These are phyloP conservation scores for Zasmidium citrigriseum DNA, from an alignment of 2,329 filamentous ascomycete species.

Conservation along the genomic window DNA sequence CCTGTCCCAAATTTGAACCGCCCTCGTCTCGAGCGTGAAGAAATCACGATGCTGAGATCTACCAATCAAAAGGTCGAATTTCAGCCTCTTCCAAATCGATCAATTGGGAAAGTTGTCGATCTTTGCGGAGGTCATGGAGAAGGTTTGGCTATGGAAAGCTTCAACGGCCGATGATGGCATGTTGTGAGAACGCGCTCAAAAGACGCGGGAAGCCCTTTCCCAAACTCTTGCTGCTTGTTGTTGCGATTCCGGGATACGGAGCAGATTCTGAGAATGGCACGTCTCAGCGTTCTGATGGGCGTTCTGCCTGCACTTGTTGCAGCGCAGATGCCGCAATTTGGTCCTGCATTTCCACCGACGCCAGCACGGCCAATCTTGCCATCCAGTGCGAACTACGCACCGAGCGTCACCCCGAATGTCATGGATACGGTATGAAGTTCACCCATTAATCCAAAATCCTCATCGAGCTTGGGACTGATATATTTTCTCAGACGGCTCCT, in stretches of 20 bases:
- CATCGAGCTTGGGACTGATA: too few species aligned
- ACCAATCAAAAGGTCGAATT: not conserved
- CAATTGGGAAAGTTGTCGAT: not conserved
- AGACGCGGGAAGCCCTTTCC: not conserved
- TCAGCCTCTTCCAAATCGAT: not conserved
- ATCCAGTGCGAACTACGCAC: conserved; percentile 26
- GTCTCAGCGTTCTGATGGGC: not conserved
- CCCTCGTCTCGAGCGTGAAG: too few species aligned
- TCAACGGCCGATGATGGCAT: not conserved
- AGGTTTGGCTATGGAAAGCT: not conserved
- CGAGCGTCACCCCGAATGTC: conserved; percentile 30
- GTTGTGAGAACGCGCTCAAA: not conserved
- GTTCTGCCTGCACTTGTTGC: conserved; percentile 9
- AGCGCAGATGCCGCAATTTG: conserved; percentile 30
- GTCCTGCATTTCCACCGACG: conserved; percentile 30
- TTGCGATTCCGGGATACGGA: not conserved
- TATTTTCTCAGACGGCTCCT: not conserved
- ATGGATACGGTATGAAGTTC: conserved; percentile 15
- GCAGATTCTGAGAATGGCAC: not conserved
- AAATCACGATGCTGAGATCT: too few species aligned
- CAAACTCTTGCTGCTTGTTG: not conserved
- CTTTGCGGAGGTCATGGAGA: not conserved
- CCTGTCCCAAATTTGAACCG: too few species aligned
- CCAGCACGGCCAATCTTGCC: conserved; percentile 23
- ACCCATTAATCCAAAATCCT: too few species aligned